Conservation (phyloP, 306 rosid genomes). For the Vachellia collinsii region DNA sequence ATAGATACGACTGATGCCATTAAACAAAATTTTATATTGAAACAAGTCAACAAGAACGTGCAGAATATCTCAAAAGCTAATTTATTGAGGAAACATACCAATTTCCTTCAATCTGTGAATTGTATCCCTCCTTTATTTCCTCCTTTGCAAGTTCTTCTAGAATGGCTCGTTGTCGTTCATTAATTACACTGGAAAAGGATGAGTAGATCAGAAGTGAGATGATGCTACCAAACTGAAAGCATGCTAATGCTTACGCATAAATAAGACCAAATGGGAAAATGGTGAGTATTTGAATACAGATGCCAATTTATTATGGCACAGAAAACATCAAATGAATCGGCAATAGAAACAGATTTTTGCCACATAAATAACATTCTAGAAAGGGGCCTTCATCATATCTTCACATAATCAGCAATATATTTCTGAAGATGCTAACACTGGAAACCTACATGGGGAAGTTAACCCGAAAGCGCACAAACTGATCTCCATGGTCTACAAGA, state of each 20-base stretch:
- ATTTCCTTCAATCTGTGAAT: conserved; percentile 55
- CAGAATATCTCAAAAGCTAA: conserved; percentile 22
- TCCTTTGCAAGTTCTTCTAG: conserved; percentile 88
- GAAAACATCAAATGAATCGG: neutral
- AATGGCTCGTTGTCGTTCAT: conserved; percentile 81
- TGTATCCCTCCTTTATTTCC: conserved; percentile 65
- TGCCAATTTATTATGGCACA: conserved; percentile 24
- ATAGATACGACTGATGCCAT: conserved; percentile 31
- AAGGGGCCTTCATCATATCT: conserved; percentile 21
- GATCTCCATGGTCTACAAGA: conserved; percentile 82
- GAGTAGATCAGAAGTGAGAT: conserved; percentile 38
- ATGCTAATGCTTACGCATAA: conserved; percentile 1
- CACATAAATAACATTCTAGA: conserved; percentile 13
- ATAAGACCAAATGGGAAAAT: conserved; percentile 23
- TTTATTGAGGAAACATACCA: conserved; percentile 53
- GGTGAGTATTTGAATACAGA: conserved; percentile 21
- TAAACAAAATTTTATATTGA: conserved; percentile 22
- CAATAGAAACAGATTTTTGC: neutral
- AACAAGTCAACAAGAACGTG: conserved; percentile 10
- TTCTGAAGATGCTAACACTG: neutral
- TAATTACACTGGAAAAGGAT: conserved; percentile 57
- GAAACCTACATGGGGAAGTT: conserved; percentile 75
- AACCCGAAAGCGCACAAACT: conserved; percentile 78
- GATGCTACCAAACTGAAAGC: conserved; percentile 28
- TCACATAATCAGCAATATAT: conserved; percentile 25